Evolutionary conservation across 192 early-diverging fungal species (phyloP).

Genomic region (Umbelopsis isabellina): DNA sequence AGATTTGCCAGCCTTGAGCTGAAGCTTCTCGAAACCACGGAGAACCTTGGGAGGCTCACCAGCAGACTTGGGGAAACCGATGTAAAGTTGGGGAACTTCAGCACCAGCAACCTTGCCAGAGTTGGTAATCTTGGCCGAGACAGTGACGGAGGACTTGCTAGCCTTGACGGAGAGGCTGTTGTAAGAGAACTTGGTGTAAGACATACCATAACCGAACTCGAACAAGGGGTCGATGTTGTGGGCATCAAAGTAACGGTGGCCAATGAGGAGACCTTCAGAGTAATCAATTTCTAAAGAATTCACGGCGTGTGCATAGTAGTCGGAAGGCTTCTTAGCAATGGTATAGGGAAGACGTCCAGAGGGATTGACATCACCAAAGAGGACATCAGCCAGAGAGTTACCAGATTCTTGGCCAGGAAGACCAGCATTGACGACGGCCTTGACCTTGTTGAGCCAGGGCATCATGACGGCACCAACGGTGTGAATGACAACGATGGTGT

Average conservation of each 20-base stretch:
- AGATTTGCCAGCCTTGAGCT: conserved; percentile 9
- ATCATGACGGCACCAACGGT: conserved; percentile 60
- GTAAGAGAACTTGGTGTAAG: conserved; percentile 66
- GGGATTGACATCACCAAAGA: conserved; percentile 70
- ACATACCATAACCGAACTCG: conserved; percentile 63
- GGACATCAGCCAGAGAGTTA: conserved; percentile 64
- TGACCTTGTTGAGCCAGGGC: conserved; percentile 62
- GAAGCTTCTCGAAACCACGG: conserved; percentile 34
- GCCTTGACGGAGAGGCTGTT: conserved; percentile 23
- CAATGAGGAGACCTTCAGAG: conserved; percentile 57
- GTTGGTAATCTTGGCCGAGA: conserved; percentile 38
- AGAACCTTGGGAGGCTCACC: conserved; percentile 41
- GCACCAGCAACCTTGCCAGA: conserved; percentile 41
- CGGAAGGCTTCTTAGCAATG: conserved; percentile 40
- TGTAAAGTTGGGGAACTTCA: conserved; percentile 41
- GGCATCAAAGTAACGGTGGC: conserved; percentile 55
- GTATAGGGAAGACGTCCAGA: conserved; percentile 63
- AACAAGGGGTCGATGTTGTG: conserved; percentile 54
- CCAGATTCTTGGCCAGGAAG: conserved; percentile 70
- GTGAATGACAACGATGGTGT: conserved; percentile 51
- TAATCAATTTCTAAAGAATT: conserved; percentile 46
- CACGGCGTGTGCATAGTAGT: conserved; percentile 42
- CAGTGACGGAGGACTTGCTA: conserved; percentile 14
- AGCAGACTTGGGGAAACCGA: conserved; percentile 43
- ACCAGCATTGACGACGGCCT: conserved; percentile 52